phyloP scores from a whole-genome alignment of 164 flowering plant genomes.

The Akebia trifoliata region DNA sequence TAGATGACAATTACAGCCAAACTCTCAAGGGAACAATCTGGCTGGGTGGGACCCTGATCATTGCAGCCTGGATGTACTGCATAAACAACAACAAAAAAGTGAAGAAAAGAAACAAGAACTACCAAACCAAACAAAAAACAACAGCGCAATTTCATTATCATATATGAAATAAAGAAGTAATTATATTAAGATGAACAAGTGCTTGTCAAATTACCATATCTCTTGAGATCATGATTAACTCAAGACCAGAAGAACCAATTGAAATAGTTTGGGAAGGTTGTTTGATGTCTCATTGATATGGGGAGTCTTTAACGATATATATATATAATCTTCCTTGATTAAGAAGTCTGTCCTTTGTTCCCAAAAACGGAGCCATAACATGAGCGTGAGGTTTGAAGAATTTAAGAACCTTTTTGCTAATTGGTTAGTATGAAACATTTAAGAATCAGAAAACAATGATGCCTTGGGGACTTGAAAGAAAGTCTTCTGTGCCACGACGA shows the following conservation, averaged over 20 bases:
- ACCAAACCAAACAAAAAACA: conserved; percentile 5
- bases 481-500: conserved; percentile 1
- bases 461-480: neutral
- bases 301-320: conserved; percentile 12
- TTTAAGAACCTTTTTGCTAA: conserved; percentile 7
- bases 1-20: no score
- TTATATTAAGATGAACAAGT: conserved; percentile 5
- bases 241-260: neutral
- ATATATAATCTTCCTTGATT: conserved; percentile 10
- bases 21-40: no score
- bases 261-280: conserved; percentile 3
- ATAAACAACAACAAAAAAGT: conserved; percentile 9
- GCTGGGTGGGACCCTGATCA: no score
- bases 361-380: conserved; percentile 6
- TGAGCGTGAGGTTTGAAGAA: conserved; percentile 5
- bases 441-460: conserved; percentile 14
- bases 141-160: conserved; percentile 4
- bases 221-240: neutral
- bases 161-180: neutral
- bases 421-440: conserved; percentile 2
- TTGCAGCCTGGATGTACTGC: no score
- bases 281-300: neutral
- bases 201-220: conserved; percentile 3
- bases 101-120: conserved; percentile 1
- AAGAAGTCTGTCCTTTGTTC: conserved; percentile 12